Percentiles rank a stretch among this genome's conserved stretches.
Evolutionary conservation across 73 alveolate species (phyloP).

Genomic region (Paramecium pentaurelia): DNA sequence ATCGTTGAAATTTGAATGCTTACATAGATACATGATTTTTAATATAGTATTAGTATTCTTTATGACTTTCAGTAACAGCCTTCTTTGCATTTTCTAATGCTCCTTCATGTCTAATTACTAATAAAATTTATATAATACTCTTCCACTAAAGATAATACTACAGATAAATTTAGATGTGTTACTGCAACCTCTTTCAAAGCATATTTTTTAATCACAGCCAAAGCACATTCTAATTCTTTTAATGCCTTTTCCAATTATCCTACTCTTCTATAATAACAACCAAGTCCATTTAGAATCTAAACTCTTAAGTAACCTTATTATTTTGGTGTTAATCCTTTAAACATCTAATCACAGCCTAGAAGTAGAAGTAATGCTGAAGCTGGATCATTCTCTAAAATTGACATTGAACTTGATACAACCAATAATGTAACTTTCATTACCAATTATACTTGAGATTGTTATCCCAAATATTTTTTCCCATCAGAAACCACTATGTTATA

Average conservation of each 20-base stretch:
- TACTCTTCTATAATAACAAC: constrained; percentile 31
- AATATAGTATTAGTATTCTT: constrained; percentile 3
- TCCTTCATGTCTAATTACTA: constrained; percentile 25
- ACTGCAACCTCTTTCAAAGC: constrained; percentile 39
- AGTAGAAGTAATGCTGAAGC: constrained; percentile 8
- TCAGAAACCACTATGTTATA: not conserved
- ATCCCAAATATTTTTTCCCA: constrained; percentile 41
- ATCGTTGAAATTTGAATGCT: constrained; percentile 1
- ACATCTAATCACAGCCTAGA: constrained; percentile 27
- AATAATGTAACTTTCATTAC: not conserved
- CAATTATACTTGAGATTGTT: not conserved
- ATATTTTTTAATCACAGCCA: constrained; percentile 32
- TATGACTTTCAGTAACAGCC: constrained; percentile 48
- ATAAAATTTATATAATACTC: not conserved
- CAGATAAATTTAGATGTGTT: constrained; percentile 24
- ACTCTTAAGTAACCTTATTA: constrained; percentile 7
- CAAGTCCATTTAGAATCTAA: constrained; percentile 8
- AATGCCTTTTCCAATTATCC: constrained; percentile 2
- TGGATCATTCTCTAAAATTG: constrained; percentile 36
- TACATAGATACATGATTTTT: constrained; percentile 31
- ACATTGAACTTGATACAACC: constrained; percentile 46
- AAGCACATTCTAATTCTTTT: constrained; percentile 27
- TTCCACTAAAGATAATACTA: constrained; percentile 34
- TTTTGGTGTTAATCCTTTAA: constrained; percentile 22
- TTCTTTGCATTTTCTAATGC: constrained; percentile 45